phyloP scores from a whole-genome alignment of 73 alveolate species.

The Paramecium biaurelia region DNA sequence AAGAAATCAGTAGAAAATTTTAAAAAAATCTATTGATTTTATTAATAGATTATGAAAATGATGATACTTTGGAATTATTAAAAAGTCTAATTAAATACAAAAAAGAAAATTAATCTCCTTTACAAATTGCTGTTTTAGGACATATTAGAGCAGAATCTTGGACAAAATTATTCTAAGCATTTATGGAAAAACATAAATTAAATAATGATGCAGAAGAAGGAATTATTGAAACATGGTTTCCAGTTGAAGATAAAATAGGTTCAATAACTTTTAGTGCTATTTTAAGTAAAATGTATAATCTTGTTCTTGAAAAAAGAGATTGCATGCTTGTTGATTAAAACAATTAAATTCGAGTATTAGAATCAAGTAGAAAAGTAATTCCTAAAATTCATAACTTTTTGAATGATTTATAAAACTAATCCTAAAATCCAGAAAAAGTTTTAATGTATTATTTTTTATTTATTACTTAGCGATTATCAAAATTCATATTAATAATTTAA shows the following conservation, averaged over 20 bases:
- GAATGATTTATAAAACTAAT: background rate
- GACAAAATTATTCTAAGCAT: slow-evolving; percentile 16
- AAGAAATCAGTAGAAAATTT: background rate
- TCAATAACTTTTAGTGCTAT: slow-evolving; percentile 30
- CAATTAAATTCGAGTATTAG: background rate
- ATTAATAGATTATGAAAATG: slow-evolving; percentile 38
- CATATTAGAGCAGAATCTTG: slow-evolving; percentile 50
- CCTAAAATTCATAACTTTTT: background rate
- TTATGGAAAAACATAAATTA: slow-evolving; percentile 5
- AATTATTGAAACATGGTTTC: slow-evolving; percentile 32
- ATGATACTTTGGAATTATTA: background rate
- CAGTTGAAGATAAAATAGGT: slow-evolving; percentile 33
- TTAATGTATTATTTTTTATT: background rate
- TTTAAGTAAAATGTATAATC: background rate
- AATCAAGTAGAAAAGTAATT: background rate
- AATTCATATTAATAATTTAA: background rate
- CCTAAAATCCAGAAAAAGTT: background rate
- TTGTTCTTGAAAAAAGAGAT: background rate
- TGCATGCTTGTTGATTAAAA: background rate
- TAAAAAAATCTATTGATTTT: background rate
- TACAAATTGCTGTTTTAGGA: slow-evolving; percentile 28
- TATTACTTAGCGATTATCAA: background rate
- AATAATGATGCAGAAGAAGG: background rate
- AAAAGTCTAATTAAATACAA: background rate
- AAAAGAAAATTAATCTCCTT: background rate